Conservation (phyloP, 108 stramenopile genomes). For the Nitzschia putrida region DNA sequence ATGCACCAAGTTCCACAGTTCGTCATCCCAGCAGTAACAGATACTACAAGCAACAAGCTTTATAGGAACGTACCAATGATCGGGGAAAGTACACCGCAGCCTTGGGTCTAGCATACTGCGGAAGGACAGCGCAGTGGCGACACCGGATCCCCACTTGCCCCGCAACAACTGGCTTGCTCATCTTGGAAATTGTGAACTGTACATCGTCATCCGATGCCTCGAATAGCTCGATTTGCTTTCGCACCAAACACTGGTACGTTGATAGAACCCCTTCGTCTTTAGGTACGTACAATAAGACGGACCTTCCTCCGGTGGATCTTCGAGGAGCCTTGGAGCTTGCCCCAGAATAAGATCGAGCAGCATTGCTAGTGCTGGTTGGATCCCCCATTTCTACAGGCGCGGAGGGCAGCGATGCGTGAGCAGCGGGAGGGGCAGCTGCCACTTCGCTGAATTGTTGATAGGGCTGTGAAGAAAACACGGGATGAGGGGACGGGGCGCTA, state of each 20-base stretch:
- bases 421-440: too few species aligned
- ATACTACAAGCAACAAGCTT: background rate
- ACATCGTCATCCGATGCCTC: constrained; percentile 30
- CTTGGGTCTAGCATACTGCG: constrained; percentile 51
- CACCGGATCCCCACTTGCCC: constrained; percentile 80
- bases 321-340: background rate
- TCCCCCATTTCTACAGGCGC: too few species aligned
- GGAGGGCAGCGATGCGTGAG: too few species aligned
- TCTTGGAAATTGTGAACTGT: constrained; percentile 24
- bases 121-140: constrained; percentile 65
- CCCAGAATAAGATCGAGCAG: too few species aligned
- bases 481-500: too few species aligned
- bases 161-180: constrained; percentile 42
- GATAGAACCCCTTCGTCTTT: constrained; percentile 31
- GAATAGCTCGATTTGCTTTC: constrained; percentile 45
- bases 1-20: too few species aligned
- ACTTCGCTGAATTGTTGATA: too few species aligned
- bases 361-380: too few species aligned
- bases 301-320: background rate
- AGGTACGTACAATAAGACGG: constrained; percentile 15
- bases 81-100: constrained; percentile 74
- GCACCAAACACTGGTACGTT: constrained; percentile 29
- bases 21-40: too few species aligned
- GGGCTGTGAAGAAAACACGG: too few species aligned
- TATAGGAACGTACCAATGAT: constrained; percentile 38